Evolutionary conservation across 2,329 filamentous ascomycete genomes (phyloP), one percentile per base, ranked within the genome.

Genomic region (Paecilomyces fulvus): DNA sequence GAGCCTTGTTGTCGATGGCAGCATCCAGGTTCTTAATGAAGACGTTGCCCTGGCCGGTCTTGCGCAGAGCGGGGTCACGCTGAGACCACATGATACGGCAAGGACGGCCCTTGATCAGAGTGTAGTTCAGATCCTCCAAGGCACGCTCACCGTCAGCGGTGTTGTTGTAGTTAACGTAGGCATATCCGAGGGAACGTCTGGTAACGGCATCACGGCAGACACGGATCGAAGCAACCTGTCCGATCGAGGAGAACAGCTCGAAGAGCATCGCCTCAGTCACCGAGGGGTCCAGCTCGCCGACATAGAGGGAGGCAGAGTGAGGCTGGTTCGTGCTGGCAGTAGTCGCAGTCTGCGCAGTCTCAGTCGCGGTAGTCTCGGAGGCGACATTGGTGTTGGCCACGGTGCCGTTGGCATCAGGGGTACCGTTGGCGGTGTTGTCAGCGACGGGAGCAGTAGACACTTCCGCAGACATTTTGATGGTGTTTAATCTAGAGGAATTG

Each of bases 71-170:
- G 64, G 94, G 94, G 78, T 99, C 94, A 76, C 94, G 94, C 84
- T 99, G 94, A 64, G 94, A 99, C 94, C 94, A 99, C 94, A 99
- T 99, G 80, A 99, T 99, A 72, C 94, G 92, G 88, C 94, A 99
- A 59, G 94, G 92, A 73, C 89, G 91, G 69, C 92, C 92, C 85
- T 97, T 97, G 82, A 99, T 97, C 69, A 96, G 82, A 62, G 94
- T 99, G 83, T 99, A 99, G 86, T 99, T 99, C 68, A 99, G 85
- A 80, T 99, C 94, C 80, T 99, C 94, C 60, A 99, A 87, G 69
- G 94, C 94, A 79, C 95, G 95, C 83, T 99, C 94, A 69, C 94
- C 94, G 75, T 99, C 94, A 61, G 85, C 77, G 61, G 92, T 95
- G 76, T 90, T 92, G 83, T 97, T 99, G 86, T 97, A 99, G 86